These are phyloP conservation scores for Turritis glabra DNA, from an alignment of 345 rosid genomes.

Conservation along the genomic window DNA sequence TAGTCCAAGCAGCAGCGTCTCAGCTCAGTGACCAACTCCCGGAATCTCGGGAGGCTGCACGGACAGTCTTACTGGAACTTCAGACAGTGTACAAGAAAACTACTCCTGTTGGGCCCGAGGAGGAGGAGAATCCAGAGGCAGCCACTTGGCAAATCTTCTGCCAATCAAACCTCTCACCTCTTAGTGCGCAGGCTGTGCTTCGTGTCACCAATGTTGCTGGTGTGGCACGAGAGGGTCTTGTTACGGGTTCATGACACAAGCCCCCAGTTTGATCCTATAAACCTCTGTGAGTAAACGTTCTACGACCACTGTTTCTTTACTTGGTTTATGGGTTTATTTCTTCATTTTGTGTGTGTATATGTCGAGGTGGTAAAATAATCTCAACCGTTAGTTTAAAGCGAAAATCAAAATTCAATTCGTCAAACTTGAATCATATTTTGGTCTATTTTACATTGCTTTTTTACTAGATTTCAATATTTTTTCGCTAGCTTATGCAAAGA, in stretches of 20 bases:
- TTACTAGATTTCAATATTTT: not conserved
- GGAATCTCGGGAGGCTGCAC: constrained; percentile 82
- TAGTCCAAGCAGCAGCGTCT: constrained; percentile 74
- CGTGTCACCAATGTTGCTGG: constrained; percentile 57
- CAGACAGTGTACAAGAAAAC: constrained; percentile 61
- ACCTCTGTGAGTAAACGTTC: not conserved
- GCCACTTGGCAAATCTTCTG: constrained; percentile 75
- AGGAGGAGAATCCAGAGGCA: constrained; percentile 48
- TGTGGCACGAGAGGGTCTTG: constrained; percentile 44
- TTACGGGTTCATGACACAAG: constrained; percentile 50
- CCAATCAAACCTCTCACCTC: constrained; percentile 66
- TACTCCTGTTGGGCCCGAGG: constrained; percentile 28
- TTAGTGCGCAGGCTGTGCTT: constrained; percentile 77
- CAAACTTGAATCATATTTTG: not conserved
- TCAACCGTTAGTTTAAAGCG: not conserved
- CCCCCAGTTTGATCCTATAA: not conserved
- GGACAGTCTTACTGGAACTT: constrained; percentile 69
- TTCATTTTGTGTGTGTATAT: not conserved
- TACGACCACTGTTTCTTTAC: not conserved
- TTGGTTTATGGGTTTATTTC: not conserved
- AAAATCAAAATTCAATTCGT: constrained; percentile 11
- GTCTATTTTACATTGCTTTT: not conserved
- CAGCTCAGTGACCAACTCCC: constrained; percentile 87
- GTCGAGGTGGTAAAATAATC: not conserved
- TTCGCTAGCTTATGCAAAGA: not conserved